Evolutionary conservation across 768 basidiomycete species (phyloP).

Genomic region (Tricholoma hemisulphureum): DNA sequence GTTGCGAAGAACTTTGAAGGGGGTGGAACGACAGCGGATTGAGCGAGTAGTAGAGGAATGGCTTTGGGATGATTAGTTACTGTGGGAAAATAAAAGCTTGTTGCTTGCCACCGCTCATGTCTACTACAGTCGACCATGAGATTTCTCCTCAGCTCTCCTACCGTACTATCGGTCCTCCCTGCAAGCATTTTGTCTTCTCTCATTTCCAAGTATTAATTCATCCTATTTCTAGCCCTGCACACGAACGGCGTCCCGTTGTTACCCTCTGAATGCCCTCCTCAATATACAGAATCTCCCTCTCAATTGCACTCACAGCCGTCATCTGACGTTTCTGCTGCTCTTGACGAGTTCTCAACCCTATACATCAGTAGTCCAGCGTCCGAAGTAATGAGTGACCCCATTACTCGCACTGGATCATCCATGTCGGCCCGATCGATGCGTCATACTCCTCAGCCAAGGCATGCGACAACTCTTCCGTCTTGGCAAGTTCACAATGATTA

Average conservation of each 20-base stretch:
- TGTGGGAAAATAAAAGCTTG: neutral
- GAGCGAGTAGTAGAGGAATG: conserved; percentile 69
- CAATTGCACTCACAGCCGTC: conserved; percentile 29
- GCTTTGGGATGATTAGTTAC: conserved; percentile 43
- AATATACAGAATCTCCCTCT: conserved; percentile 28
- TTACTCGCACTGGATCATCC: conserved; percentile 56
- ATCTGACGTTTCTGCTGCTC: conserved; percentile 45
- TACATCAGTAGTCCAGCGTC: conserved; percentile 44
- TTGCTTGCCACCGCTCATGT: conserved; percentile 23
- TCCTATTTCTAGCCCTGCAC: conserved; percentile 25
- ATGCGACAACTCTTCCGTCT: conserved; percentile 39
- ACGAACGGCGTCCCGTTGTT: conserved; percentile 46
- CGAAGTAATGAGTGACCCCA: conserved; percentile 40
- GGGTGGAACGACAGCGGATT: conserved; percentile 70
- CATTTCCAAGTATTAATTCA: too few relatives aligned
- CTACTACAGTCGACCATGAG: conserved; percentile 24
- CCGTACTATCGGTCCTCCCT: conserved; percentile 13
- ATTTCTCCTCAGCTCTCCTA: conserved; percentile 9
- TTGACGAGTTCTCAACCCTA: conserved; percentile 55
- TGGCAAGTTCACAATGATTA: conserved; percentile 42
- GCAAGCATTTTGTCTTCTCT: too few relatives aligned
- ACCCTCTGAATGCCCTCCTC: conserved; percentile 36
- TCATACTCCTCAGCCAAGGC: conserved; percentile 32
- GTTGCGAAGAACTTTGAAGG: conserved; percentile 52
- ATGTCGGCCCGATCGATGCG: conserved; percentile 46